Base-by-base conservation (phyloP, 2,329 filamentous ascomycete genomes). In the Exophiala sp. region DNA sequence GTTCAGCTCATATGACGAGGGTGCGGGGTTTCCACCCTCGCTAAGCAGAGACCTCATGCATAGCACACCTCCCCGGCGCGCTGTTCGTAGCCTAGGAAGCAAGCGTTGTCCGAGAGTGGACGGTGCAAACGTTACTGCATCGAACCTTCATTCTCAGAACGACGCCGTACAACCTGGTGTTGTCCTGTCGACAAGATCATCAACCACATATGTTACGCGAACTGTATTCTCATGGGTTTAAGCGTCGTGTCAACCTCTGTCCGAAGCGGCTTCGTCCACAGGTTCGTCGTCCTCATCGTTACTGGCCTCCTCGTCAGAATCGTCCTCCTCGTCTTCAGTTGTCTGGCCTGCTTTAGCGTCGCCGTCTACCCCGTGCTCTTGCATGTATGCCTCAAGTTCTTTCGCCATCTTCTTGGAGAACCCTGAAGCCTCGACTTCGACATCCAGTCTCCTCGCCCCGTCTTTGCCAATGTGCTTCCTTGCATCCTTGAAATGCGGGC, bases 331-430 rank as follows among this genome's bases (percentile, higher is more conserved):
- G 5, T 67, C 66, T 48, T 75, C 72, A 12, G 69, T 68, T 33
- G 65, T 68, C 29, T 62, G 74, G 4, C 62, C 61, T 8, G 66
- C 70, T 32, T 67, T 68, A 16, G 77, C 75, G 63, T 80, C 77
- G 2, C 78, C 76, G 58, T 84, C 80, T 10, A 80, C 77, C 7
- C 82, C 82, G 42, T 85, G 78, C 48, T 85, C 82, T 67, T 91
- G 87, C 74, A 99, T 94, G 61, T 95, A 96, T 8, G 83, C 81
- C 67, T 96, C 94, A 12, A 99, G 75, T 63, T 99, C 94, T 71
- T 94, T 95, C 12, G 90, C 83, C 87, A 96, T 96, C 75, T 96
- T 97, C 76, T 87, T 95, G 16, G 90, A 95, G 70, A 99, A 97
- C 0, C 94, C 94, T 1, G 90, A 95, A 0, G 94, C 94, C 67